phyloP scores from a whole-genome alignment of 2,329 filamentous ascomycete genomes.

The Apiospora aurea region DNA sequence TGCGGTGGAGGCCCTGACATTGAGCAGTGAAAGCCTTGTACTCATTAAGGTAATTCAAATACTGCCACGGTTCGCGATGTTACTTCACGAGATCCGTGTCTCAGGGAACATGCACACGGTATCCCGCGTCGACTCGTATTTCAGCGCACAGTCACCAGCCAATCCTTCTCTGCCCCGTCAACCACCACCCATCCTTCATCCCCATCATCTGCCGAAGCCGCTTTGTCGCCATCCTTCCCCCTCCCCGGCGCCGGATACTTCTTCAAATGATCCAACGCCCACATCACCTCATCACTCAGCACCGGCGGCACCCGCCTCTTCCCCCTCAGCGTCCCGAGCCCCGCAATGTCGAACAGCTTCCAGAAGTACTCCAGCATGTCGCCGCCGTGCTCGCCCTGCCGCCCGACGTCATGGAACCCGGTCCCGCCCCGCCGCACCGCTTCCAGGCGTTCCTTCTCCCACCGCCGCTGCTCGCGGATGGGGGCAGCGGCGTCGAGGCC shows the following conservation, averaged over 20 bases:
- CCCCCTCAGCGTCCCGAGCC: constrained; percentile 54
- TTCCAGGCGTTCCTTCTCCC: constrained; percentile 52
- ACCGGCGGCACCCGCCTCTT: constrained; percentile 55
- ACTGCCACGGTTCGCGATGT: too few relatives aligned
- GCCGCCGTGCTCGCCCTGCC: constrained; percentile 49
- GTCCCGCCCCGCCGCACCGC: constrained; percentile 39
- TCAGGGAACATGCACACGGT: rapidly evolving
- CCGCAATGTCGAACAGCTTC: constrained; percentile 55
- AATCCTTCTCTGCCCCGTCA: background rate
- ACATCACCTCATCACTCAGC: constrained; percentile 50
- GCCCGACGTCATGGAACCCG: constrained; percentile 61
- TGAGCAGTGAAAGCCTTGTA: too few relatives aligned
- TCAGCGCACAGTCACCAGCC: background rate
- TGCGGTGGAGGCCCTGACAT: too few relatives aligned
- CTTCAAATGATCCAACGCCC: constrained; percentile 55
- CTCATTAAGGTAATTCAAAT: too few relatives aligned
- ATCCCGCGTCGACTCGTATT: too few relatives aligned
- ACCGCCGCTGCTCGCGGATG: constrained; percentile 48
- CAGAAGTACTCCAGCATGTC: constrained; percentile 57
- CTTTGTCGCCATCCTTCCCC: background rate
- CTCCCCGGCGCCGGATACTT: constrained; percentile 49
- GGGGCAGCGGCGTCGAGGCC: constrained; percentile 48
- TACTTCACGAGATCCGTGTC: too few relatives aligned
- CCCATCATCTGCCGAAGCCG: background rate
- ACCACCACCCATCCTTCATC: background rate